phyloP scores from a whole-genome alignment of 495 filamentous ascomycete species.

The Xylaria scruposa region DNA sequence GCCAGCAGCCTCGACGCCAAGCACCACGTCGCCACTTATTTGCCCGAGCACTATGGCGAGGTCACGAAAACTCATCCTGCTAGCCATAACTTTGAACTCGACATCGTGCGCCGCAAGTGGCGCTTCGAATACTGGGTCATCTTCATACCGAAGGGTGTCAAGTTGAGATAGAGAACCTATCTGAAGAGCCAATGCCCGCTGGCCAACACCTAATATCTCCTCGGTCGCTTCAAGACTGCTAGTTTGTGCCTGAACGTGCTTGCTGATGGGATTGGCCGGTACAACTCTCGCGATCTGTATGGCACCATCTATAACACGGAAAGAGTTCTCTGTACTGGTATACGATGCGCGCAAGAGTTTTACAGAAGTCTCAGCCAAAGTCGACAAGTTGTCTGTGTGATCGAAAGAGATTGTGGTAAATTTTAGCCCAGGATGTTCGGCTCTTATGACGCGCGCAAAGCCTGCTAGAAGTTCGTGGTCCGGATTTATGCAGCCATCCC shows the following conservation, averaged over 20 bases:
- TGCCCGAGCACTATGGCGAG: constrained; percentile 12
- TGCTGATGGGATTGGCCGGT: constrained; percentile 3
- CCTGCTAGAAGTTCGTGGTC: constrained; percentile 41
- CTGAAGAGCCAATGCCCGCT: constrained; percentile 1
- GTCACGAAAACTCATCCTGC: constrained; percentile 14
- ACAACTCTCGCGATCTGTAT: constrained; percentile 17
- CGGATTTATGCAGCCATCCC: constrained; percentile 27
- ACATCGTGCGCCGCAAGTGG: constrained; percentile 21
- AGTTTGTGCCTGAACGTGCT: constrained; percentile 18
- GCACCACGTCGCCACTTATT: constrained; percentile 2
- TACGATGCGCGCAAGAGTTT: constrained; percentile 12
- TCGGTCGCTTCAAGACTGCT: neutral
- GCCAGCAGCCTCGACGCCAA: constrained; percentile 30
- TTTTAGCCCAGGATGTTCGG: constrained; percentile 33
- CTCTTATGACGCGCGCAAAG: constrained; percentile 18
- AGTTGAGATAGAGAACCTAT: constrained; percentile 38
- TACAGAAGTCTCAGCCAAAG: neutral
- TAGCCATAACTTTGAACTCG: constrained; percentile 24
- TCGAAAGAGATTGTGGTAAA: constrained; percentile 26
- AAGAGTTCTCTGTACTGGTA: constrained; percentile 24
- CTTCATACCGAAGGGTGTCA: constrained; percentile 36
- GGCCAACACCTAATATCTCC: neutral
- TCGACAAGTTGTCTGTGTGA: neutral
- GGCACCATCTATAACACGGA: constrained; percentile 17
- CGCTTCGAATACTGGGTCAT: constrained; percentile 20